These are phyloP conservation scores for Vickermania ingenoplastis DNA, from an alignment of 208 protist genomes.

Conservation along the genomic window DNA sequence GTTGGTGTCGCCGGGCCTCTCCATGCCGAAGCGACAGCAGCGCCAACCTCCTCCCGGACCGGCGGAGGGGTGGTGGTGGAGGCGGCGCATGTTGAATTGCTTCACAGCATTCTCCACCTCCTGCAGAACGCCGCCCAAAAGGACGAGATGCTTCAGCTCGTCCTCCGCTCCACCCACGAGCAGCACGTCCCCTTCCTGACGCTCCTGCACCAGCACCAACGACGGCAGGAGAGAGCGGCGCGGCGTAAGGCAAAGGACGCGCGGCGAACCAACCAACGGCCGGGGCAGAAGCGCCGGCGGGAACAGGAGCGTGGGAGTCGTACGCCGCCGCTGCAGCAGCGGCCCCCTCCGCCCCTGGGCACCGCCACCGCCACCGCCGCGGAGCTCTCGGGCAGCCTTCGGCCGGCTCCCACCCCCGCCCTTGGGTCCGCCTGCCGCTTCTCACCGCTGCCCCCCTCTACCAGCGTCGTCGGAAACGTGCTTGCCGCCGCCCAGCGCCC, in stretches of 20 bases:
- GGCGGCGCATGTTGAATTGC: neutral
- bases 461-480: neutral
- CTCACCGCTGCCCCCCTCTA: neutral
- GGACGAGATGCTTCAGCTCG: conserved; percentile 46
- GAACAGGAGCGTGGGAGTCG: neutral
- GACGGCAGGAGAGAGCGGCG: conserved; percentile 14
- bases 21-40: neutral
- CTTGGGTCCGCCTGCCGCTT: conserved; percentile 4
- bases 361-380: neutral
- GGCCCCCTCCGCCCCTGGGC: neutral
- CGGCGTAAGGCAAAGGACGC: too few species aligned
- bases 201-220: conserved; percentile 6
- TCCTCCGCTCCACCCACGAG: conserved; percentile 28
- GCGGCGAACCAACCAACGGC: too few species aligned
- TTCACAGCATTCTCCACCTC: conserved; percentile 32
- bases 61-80: neutral
- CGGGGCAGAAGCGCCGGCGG: neutral
- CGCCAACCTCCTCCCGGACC: neutral
- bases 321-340: neutral
- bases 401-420: neutral
- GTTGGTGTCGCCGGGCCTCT: neutral
- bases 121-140: conserved; percentile 43
- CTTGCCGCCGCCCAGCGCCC: neutral
- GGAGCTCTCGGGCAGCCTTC: conserved; percentile 1
- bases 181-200: conserved; percentile 12